Percentiles rank a stretch among this genome's conserved stretches.
Evolutionary conservation across 164 flowering plant genomes (phyloP).

Genomic region (Umbilicus rupestris): DNA sequence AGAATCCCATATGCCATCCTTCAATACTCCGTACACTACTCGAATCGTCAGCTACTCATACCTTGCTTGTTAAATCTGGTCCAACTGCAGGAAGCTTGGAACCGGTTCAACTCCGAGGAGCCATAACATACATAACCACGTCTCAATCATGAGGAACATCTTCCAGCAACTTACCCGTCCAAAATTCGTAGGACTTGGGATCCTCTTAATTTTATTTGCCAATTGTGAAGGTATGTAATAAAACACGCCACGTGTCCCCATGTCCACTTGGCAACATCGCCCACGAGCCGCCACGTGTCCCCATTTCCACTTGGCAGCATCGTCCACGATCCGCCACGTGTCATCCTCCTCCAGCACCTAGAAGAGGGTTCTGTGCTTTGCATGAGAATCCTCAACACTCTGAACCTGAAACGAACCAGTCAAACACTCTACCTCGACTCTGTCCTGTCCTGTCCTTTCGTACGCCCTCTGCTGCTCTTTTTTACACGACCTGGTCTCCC

Average conservation of each 20-base stretch:
- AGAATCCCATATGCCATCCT: constrained; percentile 10
- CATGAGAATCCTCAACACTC: background rate
- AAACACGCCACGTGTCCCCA: background rate
- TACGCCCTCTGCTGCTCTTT: background rate
- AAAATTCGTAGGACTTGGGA: background rate
- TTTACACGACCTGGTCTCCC: constrained; percentile 60
- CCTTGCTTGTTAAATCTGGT: background rate
- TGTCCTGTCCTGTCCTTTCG: background rate
- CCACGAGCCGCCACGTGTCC: background rate
- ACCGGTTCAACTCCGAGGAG: constrained; percentile 9
- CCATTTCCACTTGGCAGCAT: background rate
- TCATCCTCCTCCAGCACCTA: background rate
- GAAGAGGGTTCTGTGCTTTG: background rate
- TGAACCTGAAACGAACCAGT: background rate
- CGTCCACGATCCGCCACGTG: background rate
- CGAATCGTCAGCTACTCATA: background rate
- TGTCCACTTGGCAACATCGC: background rate
- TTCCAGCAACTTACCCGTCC: background rate
- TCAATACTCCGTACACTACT: background rate
- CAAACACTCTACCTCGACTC: constrained; percentile 1
- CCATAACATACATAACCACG: background rate
- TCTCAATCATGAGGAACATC: background rate
- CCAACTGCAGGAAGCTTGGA: constrained; percentile 5
- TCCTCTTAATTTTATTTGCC: background rate
- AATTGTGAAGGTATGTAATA: background rate